Percentiles rank a stretch among this genome's conserved stretches.
These are phyloP conservation scores for Lagenidium sp. DNA, from an alignment of 352 stramenopile genomes.

Conservation along the genomic window DNA sequence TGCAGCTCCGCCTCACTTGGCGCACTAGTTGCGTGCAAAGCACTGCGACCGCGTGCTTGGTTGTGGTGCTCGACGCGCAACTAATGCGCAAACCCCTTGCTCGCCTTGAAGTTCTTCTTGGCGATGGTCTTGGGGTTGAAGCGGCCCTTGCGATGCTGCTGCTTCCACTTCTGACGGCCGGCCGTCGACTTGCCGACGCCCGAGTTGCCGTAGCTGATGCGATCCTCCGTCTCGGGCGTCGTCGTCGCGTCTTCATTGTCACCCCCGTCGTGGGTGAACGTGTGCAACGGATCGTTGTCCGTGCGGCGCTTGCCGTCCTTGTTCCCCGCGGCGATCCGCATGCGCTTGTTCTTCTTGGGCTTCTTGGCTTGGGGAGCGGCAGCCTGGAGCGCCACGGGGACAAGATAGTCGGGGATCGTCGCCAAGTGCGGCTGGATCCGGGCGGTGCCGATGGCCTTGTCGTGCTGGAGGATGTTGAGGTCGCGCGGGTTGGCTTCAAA, in stretches of 20 bases:
- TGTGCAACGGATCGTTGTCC: conserved; percentile 97
- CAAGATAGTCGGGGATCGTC: conserved; percentile 96
- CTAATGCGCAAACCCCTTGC: conserved; percentile 56
- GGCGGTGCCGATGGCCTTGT: conserved; percentile 92
- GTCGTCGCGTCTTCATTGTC: conserved; percentile 31
- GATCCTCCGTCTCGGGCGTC: conserved; percentile 41
- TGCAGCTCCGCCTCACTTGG: too few species aligned
- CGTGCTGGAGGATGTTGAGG: conserved; percentile 93
- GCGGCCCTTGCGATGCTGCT: conserved; percentile 83
- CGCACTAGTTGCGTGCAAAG: too few species aligned
- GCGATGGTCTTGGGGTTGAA: conserved; percentile 89
- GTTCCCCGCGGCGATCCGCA: conserved; percentile 32
- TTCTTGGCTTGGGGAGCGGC: conserved; percentile 68
- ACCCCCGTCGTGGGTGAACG: conserved; percentile 75
- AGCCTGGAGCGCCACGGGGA: conserved; percentile 93
- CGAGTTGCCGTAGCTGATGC: conserved; percentile 85
- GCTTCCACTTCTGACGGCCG: conserved; percentile 93
- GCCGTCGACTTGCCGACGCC: conserved; percentile 90
- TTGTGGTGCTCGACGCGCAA: too few species aligned
- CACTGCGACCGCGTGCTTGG: too few species aligned
- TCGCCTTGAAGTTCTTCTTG: conserved; percentile 79
- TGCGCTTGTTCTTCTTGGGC: conserved; percentile 62
- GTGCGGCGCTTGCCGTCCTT: conserved; percentile 77
- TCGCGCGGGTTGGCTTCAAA: conserved; percentile 97
- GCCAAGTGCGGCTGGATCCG: conserved; percentile 93